These are phyloP conservation scores for Rhodocollybia butyracea DNA, from an alignment of 768 basidiomycete genomes.

Conservation along the genomic window DNA sequence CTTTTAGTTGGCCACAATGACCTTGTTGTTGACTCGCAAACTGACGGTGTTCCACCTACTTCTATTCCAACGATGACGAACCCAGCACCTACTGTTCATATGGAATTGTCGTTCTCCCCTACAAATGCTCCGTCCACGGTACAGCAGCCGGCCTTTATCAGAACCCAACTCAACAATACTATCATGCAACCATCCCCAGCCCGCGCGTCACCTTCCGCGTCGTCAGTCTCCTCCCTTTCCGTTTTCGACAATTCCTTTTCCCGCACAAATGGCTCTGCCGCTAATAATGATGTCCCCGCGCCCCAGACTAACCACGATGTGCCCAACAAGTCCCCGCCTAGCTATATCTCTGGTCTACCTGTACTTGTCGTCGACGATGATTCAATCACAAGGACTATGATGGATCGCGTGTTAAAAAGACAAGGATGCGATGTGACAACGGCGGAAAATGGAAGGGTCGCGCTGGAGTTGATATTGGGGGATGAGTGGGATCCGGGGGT, in stretches of 20 bases:
- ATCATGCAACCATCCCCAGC: too few species aligned
- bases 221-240: not conserved
- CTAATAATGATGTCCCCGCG: not conserved
- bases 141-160: too few species aligned
- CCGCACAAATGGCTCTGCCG: not conserved
- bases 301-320: not conserved
- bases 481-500: slow-evolving; percentile 8
- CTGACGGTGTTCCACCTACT: not conserved
- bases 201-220: not conserved
- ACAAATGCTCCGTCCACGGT: too few species aligned
- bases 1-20: not conserved
- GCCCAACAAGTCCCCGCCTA: not conserved
- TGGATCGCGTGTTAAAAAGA: slow-evolving; percentile 61
- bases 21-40: slow-evolving; percentile 4
- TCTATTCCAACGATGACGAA: not conserved
- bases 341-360: not conserved
- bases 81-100: not conserved
- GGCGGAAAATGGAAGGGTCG: slow-evolving; percentile 66
- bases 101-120: not conserved
- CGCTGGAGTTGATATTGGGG: slow-evolving; percentile 53
- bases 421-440: slow-evolving; percentile 58
- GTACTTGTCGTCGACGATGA: slow-evolving; percentile 71
- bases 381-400: slow-evolving; percentile 56
- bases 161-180: too few species aligned
- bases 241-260: slow-evolving; percentile 4